Conservation (phyloP, 176 grass and related monocot species). For the Aegilops umbellulata region DNA sequence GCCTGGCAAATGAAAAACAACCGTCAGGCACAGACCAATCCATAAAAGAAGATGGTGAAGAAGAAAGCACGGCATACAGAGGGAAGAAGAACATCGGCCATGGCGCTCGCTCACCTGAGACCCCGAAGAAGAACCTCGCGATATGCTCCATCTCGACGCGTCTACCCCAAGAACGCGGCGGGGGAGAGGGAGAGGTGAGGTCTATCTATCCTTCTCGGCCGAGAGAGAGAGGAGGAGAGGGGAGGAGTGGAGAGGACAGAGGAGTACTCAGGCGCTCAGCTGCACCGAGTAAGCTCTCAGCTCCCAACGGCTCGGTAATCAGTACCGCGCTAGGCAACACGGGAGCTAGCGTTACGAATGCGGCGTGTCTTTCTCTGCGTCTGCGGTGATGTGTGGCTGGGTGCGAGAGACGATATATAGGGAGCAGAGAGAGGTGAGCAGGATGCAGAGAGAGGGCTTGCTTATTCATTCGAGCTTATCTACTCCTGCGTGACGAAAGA, state of each 20-base stretch:
- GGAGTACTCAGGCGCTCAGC: neutral
- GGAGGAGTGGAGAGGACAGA: neutral
- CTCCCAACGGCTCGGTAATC: neutral
- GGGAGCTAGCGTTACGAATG: neutral
- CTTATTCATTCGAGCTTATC: slow-evolving; percentile 28
- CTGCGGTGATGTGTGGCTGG: neutral
- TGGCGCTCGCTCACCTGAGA: slow-evolving; percentile 46
- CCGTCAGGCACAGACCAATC: neutral
- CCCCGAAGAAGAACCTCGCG: slow-evolving; percentile 69
- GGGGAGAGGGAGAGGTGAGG: neutral
- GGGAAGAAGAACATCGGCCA: neutral
- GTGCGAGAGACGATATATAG: slow-evolving; percentile 8
- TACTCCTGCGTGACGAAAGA: neutral
- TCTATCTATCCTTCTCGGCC: neutral
- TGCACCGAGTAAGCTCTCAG: neutral
- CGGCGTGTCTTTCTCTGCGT: neutral
- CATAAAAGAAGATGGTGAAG: neutral
- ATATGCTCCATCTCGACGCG: slow-evolving; percentile 52
- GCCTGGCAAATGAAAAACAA: slow-evolving; percentile 27
- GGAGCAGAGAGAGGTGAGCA: neutral
- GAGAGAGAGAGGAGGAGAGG: neutral
- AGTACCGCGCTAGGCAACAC: neutral
- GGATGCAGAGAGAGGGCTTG: neutral
- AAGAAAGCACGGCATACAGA: neutral
- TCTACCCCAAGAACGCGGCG: neutral